These are phyloP conservation scores for Microsporum audouinii DNA, from an alignment of 2,329 filamentous ascomycete genomes.

Conservation along the genomic window DNA sequence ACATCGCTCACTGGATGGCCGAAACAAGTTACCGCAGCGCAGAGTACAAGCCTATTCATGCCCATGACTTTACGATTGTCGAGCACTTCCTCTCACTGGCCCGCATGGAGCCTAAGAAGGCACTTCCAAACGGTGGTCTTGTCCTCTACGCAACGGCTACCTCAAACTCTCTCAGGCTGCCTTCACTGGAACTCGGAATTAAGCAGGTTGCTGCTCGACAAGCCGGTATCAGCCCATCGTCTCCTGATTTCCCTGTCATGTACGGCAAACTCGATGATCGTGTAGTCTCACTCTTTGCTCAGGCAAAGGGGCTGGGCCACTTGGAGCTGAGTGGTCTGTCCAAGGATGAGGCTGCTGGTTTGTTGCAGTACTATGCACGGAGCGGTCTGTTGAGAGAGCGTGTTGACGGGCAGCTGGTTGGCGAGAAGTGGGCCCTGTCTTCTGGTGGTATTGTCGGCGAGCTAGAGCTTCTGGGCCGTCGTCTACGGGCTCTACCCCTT, in stretches of 20 bases:
- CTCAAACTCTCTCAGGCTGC: constrained; percentile 55
- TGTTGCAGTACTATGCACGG: constrained; percentile 89
- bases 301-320: constrained; percentile 33
- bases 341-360: constrained; percentile 60
- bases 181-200: constrained; percentile 59
- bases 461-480: constrained; percentile 58
- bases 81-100: constrained; percentile 64
- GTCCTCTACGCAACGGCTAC: constrained; percentile 63
- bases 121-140: constrained; percentile 61
- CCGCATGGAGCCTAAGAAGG: constrained; percentile 20
- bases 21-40: constrained; percentile 62
- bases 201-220: constrained; percentile 38
- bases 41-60: constrained; percentile 63
- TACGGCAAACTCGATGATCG: constrained; percentile 43
- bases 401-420: constrained; percentile 59
- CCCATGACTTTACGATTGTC: constrained; percentile 70
- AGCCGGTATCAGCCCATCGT: constrained; percentile 24
- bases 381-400: constrained; percentile 65
- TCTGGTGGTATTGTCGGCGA: constrained; percentile 76
- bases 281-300: constrained; percentile 36
- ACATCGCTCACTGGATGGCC: constrained; percentile 69
- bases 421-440: constrained; percentile 72
- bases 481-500: constrained; percentile 24
- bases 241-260: constrained; percentile 36
- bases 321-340: constrained; percentile 55